Percentiles rank a stretch among this genome's conserved stretches.
These are phyloP conservation scores for Sclerotinia subarctica DNA, from an alignment of 2,329 filamentous ascomycete species.

Conservation along the genomic window DNA sequence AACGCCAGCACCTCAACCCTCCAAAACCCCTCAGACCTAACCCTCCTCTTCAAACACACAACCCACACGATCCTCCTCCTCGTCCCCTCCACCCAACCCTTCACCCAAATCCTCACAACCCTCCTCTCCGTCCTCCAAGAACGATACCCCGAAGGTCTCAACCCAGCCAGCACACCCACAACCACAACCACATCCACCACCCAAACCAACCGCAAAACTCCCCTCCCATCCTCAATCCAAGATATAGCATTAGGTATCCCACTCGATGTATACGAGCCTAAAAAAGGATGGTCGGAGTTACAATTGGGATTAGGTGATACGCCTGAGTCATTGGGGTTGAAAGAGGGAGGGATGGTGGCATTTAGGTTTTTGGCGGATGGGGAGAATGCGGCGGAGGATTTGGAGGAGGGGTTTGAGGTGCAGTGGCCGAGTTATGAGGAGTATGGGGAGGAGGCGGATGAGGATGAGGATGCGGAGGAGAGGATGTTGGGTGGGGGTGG, in stretches of 20 bases:
- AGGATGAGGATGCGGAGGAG: not conserved
- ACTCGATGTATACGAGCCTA: constrained; percentile 46
- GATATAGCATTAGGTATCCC: constrained; percentile 48
- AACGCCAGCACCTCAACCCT: not conserved
- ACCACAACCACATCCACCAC: constrained; percentile 27
- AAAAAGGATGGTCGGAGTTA: constrained; percentile 49
- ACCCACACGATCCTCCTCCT: constrained; percentile 69
- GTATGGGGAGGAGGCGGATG: not conserved
- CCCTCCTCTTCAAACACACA: constrained; percentile 70
- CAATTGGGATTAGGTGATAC: constrained; percentile 39
- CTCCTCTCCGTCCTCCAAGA: constrained; percentile 58
- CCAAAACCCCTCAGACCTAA: constrained; percentile 47
- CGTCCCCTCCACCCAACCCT: constrained; percentile 54
- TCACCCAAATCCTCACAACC: constrained; percentile 54
- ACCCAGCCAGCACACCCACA: constrained; percentile 29
- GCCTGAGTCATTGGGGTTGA: constrained; percentile 40
- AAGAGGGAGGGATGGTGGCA: constrained; percentile 42
- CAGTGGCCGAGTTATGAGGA: constrained; percentile 24
- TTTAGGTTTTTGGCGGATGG: constrained; percentile 39
- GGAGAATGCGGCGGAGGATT: constrained; percentile 32
- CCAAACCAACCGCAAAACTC: constrained; percentile 30
- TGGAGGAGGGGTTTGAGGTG: constrained; percentile 28
- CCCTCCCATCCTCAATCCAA: constrained; percentile 38
- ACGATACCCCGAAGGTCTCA: constrained; percentile 53
- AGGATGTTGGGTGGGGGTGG: not conserved